Conservation (phyloP, 768 basidiomycete genomes). For the Tubosaeta sp. region DNA sequence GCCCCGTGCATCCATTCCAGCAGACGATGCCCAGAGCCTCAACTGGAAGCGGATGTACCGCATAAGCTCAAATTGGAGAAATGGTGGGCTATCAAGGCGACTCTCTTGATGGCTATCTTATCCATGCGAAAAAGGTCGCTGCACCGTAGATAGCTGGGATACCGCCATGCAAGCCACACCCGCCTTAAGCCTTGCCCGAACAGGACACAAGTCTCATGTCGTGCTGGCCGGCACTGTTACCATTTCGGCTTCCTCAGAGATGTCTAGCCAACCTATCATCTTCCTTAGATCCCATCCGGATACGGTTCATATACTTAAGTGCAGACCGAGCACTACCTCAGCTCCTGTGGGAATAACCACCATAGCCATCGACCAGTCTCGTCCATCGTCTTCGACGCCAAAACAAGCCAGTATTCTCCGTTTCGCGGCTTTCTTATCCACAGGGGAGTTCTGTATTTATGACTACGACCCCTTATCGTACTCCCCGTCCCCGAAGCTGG, state of each 20-base stretch:
- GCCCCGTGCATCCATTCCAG: slow-evolving; percentile 36
- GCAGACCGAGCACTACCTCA: slow-evolving; percentile 35
- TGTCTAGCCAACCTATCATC: slow-evolving; percentile 20
- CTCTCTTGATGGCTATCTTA: slow-evolving; percentile 17
- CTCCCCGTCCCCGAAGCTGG: slow-evolving; percentile 39
- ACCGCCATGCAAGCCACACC: neutral
- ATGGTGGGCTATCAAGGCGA: slow-evolving; percentile 43
- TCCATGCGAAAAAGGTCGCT: slow-evolving; percentile 52
- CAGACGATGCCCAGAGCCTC: slow-evolving; percentile 28
- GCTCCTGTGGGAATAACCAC: slow-evolving; percentile 49
- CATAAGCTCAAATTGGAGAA: slow-evolving; percentile 79
- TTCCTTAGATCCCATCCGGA: slow-evolving; percentile 19
- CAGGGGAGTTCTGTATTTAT: slow-evolving; percentile 64
- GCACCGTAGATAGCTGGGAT: slow-evolving; percentile 40
- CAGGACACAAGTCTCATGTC: slow-evolving; percentile 34
- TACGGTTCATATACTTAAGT: slow-evolving; percentile 39
- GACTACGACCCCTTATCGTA: slow-evolving; percentile 44
- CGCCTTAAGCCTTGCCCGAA: too few relatives aligned
- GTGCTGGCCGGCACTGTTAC: slow-evolving; percentile 58
- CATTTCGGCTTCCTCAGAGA: slow-evolving; percentile 49
- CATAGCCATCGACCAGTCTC: slow-evolving; percentile 73
- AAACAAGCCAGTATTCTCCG: slow-evolving; percentile 33
- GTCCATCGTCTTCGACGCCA: slow-evolving; percentile 36
- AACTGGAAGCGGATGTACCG: slow-evolving; percentile 89
- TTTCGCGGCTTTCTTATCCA: slow-evolving; percentile 59